Evolutionary conservation across 768 basidiomycete species (phyloP).

Genomic region (Tephrocybe sp.): DNA sequence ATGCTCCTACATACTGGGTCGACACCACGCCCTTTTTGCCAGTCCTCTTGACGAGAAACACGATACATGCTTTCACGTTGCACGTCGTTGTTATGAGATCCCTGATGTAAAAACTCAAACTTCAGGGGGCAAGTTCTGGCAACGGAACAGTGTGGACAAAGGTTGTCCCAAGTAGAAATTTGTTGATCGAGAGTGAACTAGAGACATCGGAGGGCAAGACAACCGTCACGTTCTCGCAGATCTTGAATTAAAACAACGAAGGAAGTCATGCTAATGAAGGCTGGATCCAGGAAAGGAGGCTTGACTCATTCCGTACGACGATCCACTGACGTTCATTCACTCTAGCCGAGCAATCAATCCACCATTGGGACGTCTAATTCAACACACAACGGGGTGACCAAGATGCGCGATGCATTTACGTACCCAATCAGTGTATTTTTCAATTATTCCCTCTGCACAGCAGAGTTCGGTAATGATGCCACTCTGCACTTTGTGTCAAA

Average conservation of each 20-base stretch:
- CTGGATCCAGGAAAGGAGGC: constrained; percentile 27
- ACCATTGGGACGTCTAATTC: constrained; percentile 48
- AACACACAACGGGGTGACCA: constrained; percentile 44
- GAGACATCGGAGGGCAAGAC: constrained; percentile 46
- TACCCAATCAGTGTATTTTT: constrained; percentile 45
- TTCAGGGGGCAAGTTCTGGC: constrained; percentile 35
- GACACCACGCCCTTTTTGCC: constrained; percentile 66
- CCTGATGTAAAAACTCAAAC: constrained; percentile 40
- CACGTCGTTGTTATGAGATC: constrained; percentile 17
- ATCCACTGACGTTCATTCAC: not conserved
- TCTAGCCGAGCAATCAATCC: constrained; percentile 49
- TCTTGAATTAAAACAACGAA: constrained; percentile 46
- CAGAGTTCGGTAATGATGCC: constrained; percentile 23
- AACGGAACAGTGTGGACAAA: constrained; percentile 51
- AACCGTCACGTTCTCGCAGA: constrained; percentile 49
- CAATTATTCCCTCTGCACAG: constrained; percentile 28
- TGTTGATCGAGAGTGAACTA: constrained; percentile 53
- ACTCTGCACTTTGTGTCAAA: not conserved
- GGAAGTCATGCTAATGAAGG: constrained; percentile 49
- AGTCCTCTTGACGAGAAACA: constrained; percentile 38
- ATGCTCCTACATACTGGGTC: constrained; percentile 62
- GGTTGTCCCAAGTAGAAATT: constrained; percentile 41
- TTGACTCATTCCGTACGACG: not conserved
- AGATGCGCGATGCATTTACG: constrained; percentile 49
- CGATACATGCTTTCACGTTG: constrained; percentile 15